Evolutionary conservation across 495 filamentous ascomycete species (phyloP).

Genomic region (Lophium mytilinum): DNA sequence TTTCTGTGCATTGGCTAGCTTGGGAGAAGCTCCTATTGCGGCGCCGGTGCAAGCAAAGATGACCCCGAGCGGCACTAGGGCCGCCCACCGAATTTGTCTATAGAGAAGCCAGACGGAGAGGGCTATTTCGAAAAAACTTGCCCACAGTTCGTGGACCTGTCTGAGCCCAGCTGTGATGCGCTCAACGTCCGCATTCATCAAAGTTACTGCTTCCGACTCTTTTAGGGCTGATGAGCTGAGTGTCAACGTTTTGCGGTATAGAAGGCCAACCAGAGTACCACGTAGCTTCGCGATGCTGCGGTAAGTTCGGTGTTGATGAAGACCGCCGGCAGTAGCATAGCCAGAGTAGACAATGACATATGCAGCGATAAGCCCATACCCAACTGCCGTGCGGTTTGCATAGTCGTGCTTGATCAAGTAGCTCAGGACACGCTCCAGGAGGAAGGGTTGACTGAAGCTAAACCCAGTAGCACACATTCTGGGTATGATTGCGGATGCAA

Average conservation of each 20-base stretch:
- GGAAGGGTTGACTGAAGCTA: slow-evolving; percentile 12
- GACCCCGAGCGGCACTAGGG: slow-evolving; percentile 4
- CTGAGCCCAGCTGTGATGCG: slow-evolving; percentile 9
- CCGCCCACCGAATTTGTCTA: slow-evolving; percentile 10
- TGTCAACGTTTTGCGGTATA: slow-evolving; percentile 5
- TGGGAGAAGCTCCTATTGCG: slow-evolving; percentile 8
- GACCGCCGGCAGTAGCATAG: slow-evolving; percentile 3
- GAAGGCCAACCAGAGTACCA: slow-evolving; percentile 5
- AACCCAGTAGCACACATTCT: slow-evolving; percentile 6
- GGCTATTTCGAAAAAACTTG: slow-evolving; percentile 7
- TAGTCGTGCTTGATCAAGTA: slow-evolving; percentile 2
- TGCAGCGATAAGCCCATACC: slow-evolving; percentile 17
- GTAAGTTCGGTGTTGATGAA: slow-evolving; percentile 13
- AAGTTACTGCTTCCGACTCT: slow-evolving; percentile 9
- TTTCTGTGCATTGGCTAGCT: slow-evolving; percentile 29
- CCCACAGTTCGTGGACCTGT: slow-evolving; percentile 10
- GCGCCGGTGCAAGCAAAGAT: slow-evolving; percentile 5
- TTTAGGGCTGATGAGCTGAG: slow-evolving; percentile 9
- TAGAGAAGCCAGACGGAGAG: slow-evolving; percentile 2
- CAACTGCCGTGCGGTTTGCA: slow-evolving; percentile 1
- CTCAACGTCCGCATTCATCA: slow-evolving; percentile 16
- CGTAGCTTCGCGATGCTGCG: slow-evolving; percentile 11
- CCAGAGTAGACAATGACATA: slow-evolving; percentile 13
- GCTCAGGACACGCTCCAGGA: slow-evolving; percentile 4
- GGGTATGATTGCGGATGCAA: slow-evolving; percentile 7